Base-by-base conservation (phyloP, 495 filamentous ascomycete species). In the Penicillium canariense region DNA sequence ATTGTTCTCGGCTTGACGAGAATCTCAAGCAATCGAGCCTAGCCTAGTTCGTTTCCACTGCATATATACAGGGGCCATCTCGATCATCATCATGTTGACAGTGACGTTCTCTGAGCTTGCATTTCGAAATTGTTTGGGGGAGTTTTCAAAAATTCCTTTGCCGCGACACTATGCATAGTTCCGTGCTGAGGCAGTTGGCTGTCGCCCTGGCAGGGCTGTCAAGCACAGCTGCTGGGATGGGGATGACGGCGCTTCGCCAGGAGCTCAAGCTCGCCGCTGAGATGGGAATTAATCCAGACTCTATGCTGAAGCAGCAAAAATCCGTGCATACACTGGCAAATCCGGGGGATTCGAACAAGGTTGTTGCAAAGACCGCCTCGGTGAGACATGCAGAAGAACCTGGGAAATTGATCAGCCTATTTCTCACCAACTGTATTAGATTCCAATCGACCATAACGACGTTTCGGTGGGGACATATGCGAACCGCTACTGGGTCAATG, bases 401-500 rank as follows among this genome's bases (percentile, higher is more conserved):
- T n/a, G n/a, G n/a, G n/a, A n/a, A n/a, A n/a, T n/a, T n/a, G n/a
- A n/a, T n/a, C n/a, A n/a, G n/a, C n/a, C n/a, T n/a, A n/a, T n/a
- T n/a, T n/a, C n/a, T n/a, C n/a, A n/a, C n/a, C n/a, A 1, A 22
- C 14, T 20, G 2, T 18, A 14, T 27, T 12, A 77, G 74, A 63
- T 81, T 14, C 77, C 78, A 2, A 75, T 81, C 22, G 76, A 81
- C 47, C 76, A 81, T 26, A 54, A 54, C 15, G 52, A 78, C 48
- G 3, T 62, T 6, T 72, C 67, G 0, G 59, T 72, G 5, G 76
- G 76, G 1, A 79, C 70, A 0, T 85, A 82, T 48, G 17, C 62
- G 15, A 84, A 84, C 58, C 73, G 81, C 0, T 84, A 73, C 56
- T 85, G 80, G 80, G 81, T 84, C 2, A 67, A 63, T 14, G 76